Evolutionary conservation across 805 yeast genomes (phyloP).

Genomic region (Isabelozyma gotoi): DNA sequence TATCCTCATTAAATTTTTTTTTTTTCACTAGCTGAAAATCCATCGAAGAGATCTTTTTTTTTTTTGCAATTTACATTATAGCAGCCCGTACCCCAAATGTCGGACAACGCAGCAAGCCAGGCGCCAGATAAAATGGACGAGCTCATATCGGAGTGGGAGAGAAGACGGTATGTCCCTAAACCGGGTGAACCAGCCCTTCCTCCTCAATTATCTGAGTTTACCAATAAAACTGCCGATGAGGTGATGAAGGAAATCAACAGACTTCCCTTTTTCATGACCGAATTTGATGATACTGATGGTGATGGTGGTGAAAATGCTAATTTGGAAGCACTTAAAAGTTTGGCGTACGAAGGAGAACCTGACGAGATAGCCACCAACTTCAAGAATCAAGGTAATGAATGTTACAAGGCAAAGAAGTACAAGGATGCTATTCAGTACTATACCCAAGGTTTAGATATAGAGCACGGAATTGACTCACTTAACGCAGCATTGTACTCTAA

Average conservation of each 20-base stretch:
- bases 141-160: conserved; percentile 42
- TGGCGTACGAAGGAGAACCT: conserved; percentile 95
- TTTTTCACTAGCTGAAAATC: background rate
- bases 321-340: conserved; percentile 84
- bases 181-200: conserved; percentile 74
- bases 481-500: conserved; percentile 69
- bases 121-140: conserved; percentile 11
- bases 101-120: background rate
- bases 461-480: conserved; percentile 54
- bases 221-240: conserved; percentile 70
- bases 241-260: conserved; percentile 75
- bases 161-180: conserved; percentile 37
- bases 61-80: background rate
- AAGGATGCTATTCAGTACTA: conserved; percentile 77
- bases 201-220: conserved; percentile 70
- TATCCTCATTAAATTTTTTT: background rate
- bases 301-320: conserved; percentile 72
- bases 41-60: background rate
- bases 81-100: background rate
- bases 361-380: conserved; percentile 87
- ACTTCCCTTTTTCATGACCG: conserved; percentile 92
- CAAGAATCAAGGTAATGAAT: conserved; percentile 90
- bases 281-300: conserved; percentile 73
- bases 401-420: conserved; percentile 69
- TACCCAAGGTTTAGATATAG: conserved; percentile 73